Conservation (phyloP, 805 yeast species). For the Saturnispora sekii region DNA sequence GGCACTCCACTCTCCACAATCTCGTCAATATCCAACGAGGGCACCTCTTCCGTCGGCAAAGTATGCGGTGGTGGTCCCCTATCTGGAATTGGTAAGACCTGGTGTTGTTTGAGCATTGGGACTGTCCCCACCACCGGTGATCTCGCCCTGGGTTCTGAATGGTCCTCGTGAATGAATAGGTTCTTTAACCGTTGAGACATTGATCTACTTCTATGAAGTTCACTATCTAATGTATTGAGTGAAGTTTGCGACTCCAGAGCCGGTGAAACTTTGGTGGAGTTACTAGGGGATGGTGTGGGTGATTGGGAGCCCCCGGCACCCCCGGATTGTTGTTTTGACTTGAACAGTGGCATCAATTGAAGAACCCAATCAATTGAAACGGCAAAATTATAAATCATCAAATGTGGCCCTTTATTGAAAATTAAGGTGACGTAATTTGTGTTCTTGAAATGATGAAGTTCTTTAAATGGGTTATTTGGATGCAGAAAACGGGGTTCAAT, state of each 20-base stretch:
- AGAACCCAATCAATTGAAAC: background rate
- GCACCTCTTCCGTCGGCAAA: background rate
- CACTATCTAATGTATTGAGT: background rate
- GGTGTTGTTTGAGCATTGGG: conserved; percentile 1
- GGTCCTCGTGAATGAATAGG: conserved; percentile 16
- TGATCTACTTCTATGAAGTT: conserved; percentile 20
- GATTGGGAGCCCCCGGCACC: background rate
- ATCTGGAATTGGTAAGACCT: conserved; percentile 13
- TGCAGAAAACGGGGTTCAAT: too few species aligned
- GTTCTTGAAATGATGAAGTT: too few species aligned
- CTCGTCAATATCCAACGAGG: conserved; percentile 1
- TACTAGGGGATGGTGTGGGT: background rate
- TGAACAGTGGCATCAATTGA: conserved; percentile 6
- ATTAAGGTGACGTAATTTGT: background rate
- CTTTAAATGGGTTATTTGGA: too few species aligned
- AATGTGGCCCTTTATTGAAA: too few species aligned
- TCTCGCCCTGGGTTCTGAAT: background rate
- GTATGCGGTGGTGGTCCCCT: conserved; percentile 4
- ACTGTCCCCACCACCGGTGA: conserved; percentile 1
- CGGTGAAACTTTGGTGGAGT: background rate
- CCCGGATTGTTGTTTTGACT: conserved; percentile 3
- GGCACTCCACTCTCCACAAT: background rate
- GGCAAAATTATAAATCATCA: too few species aligned
- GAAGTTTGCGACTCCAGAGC: too few species aligned
- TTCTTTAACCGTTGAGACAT: conserved; percentile 25